These are phyloP conservation scores for Erythrophleum fordii DNA, from an alignment of 306 rosid species.

Conservation along the genomic window DNA sequence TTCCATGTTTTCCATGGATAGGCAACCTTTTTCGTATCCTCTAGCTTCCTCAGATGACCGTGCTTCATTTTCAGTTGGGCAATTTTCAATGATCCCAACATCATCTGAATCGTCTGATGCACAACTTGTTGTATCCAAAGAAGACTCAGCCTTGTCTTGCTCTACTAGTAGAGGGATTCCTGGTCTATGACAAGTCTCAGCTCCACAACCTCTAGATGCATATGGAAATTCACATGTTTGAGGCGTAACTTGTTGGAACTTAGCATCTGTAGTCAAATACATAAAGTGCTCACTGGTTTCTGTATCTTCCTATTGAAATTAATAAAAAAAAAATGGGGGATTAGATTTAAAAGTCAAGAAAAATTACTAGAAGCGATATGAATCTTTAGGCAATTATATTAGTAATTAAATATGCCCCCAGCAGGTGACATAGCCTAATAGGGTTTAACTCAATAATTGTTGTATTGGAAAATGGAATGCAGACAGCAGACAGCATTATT, in stretches of 20 bases:
- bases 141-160: conserved; percentile 40
- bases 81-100: conserved; percentile 49
- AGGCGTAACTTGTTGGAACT: conserved; percentile 59
- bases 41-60: conserved; percentile 49
- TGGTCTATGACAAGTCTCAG: conserved; percentile 43
- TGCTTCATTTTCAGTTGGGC: conserved; percentile 44
- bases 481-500: conserved; percentile 12
- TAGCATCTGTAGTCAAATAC: conserved; percentile 57
- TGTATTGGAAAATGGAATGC: not conserved
- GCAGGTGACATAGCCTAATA: not conserved
- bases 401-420: conserved; percentile 2
- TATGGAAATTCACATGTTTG: conserved; percentile 58
- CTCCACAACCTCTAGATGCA: conserved; percentile 50
- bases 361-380: conserved; percentile 29
- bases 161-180: conserved; percentile 49
- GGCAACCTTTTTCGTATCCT: conserved; percentile 32
- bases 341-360: conserved; percentile 33
- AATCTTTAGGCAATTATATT: not conserved
- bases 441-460: not conserved
- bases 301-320: conserved; percentile 62
- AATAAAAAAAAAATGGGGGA: not conserved
- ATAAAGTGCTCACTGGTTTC: conserved; percentile 65
- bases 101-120: conserved; percentile 57
- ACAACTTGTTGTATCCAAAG: conserved; percentile 37
- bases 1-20: conserved; percentile 33